These are phyloP conservation scores for Amanita polypyramis DNA, from an alignment of 768 basidiomycete species.

Conservation along the genomic window DNA sequence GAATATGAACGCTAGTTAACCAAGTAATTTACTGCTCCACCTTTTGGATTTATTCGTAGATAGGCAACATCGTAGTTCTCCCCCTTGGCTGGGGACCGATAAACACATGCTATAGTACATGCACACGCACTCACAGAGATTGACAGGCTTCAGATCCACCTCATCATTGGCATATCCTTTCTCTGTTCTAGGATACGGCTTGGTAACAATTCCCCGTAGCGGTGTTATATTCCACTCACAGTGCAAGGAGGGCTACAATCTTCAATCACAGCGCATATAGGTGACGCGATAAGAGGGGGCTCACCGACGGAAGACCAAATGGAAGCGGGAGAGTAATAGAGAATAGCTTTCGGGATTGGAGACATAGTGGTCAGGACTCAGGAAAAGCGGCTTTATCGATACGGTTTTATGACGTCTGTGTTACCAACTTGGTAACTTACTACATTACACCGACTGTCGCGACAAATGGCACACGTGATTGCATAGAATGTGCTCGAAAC, in stretches of 20 bases:
- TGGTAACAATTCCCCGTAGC: too few relatives aligned
- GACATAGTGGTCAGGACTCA: constrained; percentile 13
- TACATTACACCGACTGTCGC: neutral
- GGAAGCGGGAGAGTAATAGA: constrained; percentile 56
- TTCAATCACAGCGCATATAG: neutral
- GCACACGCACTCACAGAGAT: constrained; percentile 32
- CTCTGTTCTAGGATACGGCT: constrained; percentile 36
- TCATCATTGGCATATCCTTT: constrained; percentile 82
- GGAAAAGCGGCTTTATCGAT: neutral
- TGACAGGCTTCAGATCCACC: constrained; percentile 56
- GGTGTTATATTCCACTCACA: constrained; percentile 46
- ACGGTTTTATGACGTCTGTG: neutral
- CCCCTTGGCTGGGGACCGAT: constrained; percentile 44
- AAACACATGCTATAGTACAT: neutral
- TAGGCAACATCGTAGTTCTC: constrained; percentile 72
- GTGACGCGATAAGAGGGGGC: constrained; percentile 13
- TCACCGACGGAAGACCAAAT: constrained; percentile 59
- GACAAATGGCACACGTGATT: neutral
- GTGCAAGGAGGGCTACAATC: constrained; percentile 37
- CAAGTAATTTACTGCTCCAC: constrained; percentile 21
- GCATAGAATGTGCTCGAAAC: constrained; percentile 29
- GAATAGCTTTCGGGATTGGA: constrained; percentile 61
- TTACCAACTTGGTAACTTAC: neutral
- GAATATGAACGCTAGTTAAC: neutral
- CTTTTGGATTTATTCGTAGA: constrained; percentile 69